Evolutionary conservation across 1,139 yeast species (phyloP).

Genomic region (Ogataea hybrid): DNA sequence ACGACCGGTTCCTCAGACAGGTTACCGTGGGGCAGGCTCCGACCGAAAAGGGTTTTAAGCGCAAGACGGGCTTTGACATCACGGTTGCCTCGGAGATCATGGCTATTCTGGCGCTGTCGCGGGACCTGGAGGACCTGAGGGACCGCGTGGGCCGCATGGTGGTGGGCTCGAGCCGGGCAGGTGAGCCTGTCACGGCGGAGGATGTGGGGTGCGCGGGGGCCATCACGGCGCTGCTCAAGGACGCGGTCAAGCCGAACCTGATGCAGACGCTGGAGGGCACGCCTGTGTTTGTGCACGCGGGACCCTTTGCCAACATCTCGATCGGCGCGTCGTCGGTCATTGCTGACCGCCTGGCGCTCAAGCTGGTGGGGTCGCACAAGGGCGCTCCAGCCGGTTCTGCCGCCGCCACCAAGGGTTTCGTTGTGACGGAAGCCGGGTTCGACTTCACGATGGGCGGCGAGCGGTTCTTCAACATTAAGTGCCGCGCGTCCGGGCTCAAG

Average conservation of each 20-base stretch:
- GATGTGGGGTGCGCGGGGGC: conserved; percentile 84
- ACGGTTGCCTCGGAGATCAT: conserved; percentile 80
- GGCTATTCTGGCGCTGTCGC: conserved; percentile 77
- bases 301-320: conserved; percentile 83
- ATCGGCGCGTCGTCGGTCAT: conserved; percentile 82
- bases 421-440: conserved; percentile 82
- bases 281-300: conserved; percentile 82
- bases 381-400: conserved; percentile 34
- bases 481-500: conserved; percentile 68
- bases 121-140: conserved; percentile 64
- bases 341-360: conserved; percentile 73
- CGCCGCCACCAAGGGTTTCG: conserved; percentile 56
- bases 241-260: conserved; percentile 79
- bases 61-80: conserved; percentile 75
- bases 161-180: conserved; percentile 61
- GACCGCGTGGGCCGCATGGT: conserved; percentile 69
- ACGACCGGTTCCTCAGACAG: conserved; percentile 74
- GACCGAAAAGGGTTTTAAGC: conserved; percentile 72
- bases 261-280: conserved; percentile 88
- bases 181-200: conserved; percentile 71
- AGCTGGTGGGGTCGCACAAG: conserved; percentile 47
- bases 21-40: conserved; percentile 76
- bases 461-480: conserved; percentile 75
- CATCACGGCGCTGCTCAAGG: conserved; percentile 71
- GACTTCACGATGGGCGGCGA: conserved; percentile 92